phyloP scores from a whole-genome alignment of 2,329 filamentous ascomycete genomes.

The Phyllachora maydis region DNA sequence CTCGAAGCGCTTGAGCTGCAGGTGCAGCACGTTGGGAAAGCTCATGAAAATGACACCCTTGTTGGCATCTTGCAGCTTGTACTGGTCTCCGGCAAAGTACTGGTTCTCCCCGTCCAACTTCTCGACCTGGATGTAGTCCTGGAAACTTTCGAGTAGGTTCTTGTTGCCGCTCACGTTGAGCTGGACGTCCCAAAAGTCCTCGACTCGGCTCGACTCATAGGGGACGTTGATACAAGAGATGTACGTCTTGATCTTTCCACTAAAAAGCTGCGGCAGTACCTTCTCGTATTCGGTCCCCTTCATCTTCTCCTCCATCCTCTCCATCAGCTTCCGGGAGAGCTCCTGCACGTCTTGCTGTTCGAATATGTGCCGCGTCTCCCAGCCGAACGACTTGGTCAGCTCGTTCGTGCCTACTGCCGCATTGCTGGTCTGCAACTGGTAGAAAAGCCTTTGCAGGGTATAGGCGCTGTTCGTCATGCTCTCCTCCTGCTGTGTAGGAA shows the following conservation, averaged over 20 bases:
- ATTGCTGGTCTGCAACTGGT: slow-evolving; percentile 75
- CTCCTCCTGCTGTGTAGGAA: slow-evolving; percentile 74
- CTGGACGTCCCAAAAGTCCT: slow-evolving; percentile 98
- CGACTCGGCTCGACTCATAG: slow-evolving; percentile 85
- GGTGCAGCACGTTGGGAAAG: slow-evolving; percentile 82
- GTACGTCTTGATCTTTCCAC: slow-evolving; percentile 96
- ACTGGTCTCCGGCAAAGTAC: slow-evolving; percentile 78
- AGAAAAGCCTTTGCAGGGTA: slow-evolving; percentile 83
- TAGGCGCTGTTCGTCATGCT: slow-evolving; percentile 78
- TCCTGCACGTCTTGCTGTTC: slow-evolving; percentile 98
- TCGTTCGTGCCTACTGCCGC: slow-evolving; percentile 77
- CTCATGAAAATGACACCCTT: slow-evolving; percentile 96
- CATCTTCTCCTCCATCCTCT: slow-evolving; percentile 93
- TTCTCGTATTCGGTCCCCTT: slow-evolving; percentile 88
- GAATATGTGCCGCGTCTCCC: slow-evolving; percentile 95
- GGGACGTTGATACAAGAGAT: slow-evolving; percentile 97
- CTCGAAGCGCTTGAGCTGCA: slow-evolving; percentile 93
- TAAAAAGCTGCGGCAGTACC: slow-evolving; percentile 75
- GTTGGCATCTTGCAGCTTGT: slow-evolving; percentile 86
- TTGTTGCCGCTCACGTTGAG: slow-evolving; percentile 91
- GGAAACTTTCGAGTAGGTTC: slow-evolving; percentile 83
- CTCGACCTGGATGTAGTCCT: slow-evolving; percentile 90
- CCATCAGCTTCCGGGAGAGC: slow-evolving; percentile 89
- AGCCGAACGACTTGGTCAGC: slow-evolving; percentile 89
- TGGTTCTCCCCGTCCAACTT: slow-evolving; percentile 97